These are phyloP conservation scores for Onygena corvina DNA, from an alignment of 2,329 filamentous ascomycete species.

Conservation along the genomic window DNA sequence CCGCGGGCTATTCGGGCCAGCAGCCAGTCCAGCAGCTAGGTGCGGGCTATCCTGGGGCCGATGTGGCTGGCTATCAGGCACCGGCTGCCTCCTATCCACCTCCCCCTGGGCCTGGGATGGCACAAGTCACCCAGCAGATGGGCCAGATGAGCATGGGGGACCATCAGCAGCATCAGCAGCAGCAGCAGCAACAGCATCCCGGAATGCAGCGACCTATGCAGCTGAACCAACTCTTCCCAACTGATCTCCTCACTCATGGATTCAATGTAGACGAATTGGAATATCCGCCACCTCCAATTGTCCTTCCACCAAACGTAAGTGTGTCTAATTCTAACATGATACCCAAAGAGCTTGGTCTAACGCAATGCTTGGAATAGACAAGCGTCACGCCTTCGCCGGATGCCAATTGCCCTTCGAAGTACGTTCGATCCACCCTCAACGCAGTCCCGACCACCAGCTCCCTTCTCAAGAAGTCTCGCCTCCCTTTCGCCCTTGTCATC, in stretches of 20 bases:
- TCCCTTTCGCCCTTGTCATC: constrained; percentile 90
- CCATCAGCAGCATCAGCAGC: constrained; percentile 38
- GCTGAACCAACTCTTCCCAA: constrained; percentile 82
- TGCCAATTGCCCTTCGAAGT: constrained; percentile 86
- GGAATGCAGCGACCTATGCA: constrained; percentile 32
- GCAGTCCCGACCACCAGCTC: constrained; percentile 85
- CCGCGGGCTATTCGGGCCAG: constrained; percentile 31
- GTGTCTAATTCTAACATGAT: background rate
- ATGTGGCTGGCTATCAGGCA: constrained; percentile 50
- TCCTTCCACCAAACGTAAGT: constrained; percentile 83
- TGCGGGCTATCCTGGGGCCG: constrained; percentile 18
- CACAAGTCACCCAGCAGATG: constrained; percentile 71
- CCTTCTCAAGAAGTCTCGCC: constrained; percentile 87
- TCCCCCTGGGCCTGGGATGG: constrained; percentile 46
- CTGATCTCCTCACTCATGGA: constrained; percentile 80
- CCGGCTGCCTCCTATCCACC: constrained; percentile 55
- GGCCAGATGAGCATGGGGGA: constrained; percentile 60
- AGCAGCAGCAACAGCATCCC: constrained; percentile 32
- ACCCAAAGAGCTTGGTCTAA: background rate
- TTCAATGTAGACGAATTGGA: constrained; percentile 92
- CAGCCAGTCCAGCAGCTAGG: constrained; percentile 30
- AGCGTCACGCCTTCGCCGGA: constrained; percentile 83
- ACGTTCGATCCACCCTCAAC: constrained; percentile 89
- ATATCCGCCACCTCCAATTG: constrained; percentile 76
- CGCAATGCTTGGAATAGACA: constrained; percentile 41